These are phyloP conservation scores for Russula sp. DNA, from an alignment of 768 basidiomycete genomes.

Conservation along the genomic window DNA sequence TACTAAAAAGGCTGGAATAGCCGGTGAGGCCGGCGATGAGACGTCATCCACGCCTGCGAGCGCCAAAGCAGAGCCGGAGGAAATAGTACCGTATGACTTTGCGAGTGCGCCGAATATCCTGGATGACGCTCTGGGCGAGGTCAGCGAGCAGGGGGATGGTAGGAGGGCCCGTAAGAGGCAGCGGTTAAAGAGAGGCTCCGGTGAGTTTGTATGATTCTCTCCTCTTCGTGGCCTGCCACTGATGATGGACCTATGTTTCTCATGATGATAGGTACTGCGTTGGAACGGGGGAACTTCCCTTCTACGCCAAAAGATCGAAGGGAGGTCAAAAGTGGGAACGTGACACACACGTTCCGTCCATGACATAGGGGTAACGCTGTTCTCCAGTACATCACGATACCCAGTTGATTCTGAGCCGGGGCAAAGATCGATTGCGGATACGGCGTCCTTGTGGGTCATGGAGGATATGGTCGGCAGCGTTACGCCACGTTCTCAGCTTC, in stretches of 20 bases:
- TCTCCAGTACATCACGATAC: not conserved
- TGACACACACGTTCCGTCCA: slow-evolving; percentile 29
- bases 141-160: slow-evolving; percentile 26
- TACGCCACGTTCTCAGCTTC: too few species aligned
- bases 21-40: slow-evolving; percentile 14
- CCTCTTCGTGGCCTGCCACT: not conserved
- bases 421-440: too few species aligned
- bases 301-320: slow-evolving; percentile 29
- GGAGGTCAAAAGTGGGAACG: slow-evolving; percentile 31
- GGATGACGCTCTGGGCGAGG: slow-evolving; percentile 42
- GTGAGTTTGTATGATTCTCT: not conserved
- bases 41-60: slow-evolving; percentile 15
- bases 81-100: slow-evolving; percentile 56
- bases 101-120: slow-evolving; percentile 60
- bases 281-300: slow-evolving; percentile 27
- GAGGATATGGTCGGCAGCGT: too few species aligned
- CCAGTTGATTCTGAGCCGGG: not conserved
- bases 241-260: not conserved
- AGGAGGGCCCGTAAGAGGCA: slow-evolving; percentile 28
- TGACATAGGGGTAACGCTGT: not conserved
- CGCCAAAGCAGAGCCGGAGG: slow-evolving; percentile 25
- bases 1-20: slow-evolving; percentile 28
- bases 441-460: too few species aligned
- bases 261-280: slow-evolving; percentile 13
- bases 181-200: slow-evolving; percentile 32